Percentiles rank a stretch among this genome's conserved stretches.
phyloP scores from a whole-genome alignment of 192 early-diverging fungal genomes.

The Entomortierella parvispora region DNA sequence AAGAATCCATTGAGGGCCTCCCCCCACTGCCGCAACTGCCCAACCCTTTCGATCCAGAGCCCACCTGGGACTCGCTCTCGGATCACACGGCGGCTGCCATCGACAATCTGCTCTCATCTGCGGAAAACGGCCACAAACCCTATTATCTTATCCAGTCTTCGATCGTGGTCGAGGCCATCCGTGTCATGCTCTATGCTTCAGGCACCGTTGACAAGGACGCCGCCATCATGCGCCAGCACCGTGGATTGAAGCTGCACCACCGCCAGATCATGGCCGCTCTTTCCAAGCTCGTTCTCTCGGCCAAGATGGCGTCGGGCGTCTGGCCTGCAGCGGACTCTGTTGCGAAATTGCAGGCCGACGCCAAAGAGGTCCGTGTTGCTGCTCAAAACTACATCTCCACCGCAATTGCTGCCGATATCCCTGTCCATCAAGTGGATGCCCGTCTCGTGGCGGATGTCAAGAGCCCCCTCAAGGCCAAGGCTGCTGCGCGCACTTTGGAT shows the following conservation, averaged over 20 bases:
- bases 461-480: conserved; percentile 41
- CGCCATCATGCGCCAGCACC: conserved; percentile 69
- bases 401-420: conserved; percentile 33
- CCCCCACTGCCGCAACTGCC: conserved; percentile 43
- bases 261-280: conserved; percentile 82
- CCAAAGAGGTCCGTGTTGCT: conserved; percentile 76
- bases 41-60: conserved; percentile 46
- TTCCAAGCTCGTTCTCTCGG: conserved; percentile 85
- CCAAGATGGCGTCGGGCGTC: conserved; percentile 84
- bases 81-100: conserved; percentile 60
- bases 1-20: conserved; percentile 52
- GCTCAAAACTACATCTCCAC: conserved; percentile 74
- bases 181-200: conserved; percentile 87
- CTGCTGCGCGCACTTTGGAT: conserved; percentile 27
- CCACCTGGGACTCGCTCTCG: conserved; percentile 64
- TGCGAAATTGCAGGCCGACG: conserved; percentile 73
- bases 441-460: conserved; percentile 44
- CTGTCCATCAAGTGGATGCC: conserved; percentile 47
- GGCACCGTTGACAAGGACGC: conserved; percentile 77
- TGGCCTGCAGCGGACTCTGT: conserved; percentile 90
- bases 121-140: conserved; percentile 66
- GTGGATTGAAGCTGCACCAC: conserved; percentile 73
- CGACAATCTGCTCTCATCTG: conserved; percentile 61
- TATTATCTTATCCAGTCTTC: conserved; percentile 69
- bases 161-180: conserved; percentile 80